Evolutionary conservation across 2,329 filamentous ascomycete genomes (phyloP).

Genomic region (Amylocarpus encephaloides): DNA sequence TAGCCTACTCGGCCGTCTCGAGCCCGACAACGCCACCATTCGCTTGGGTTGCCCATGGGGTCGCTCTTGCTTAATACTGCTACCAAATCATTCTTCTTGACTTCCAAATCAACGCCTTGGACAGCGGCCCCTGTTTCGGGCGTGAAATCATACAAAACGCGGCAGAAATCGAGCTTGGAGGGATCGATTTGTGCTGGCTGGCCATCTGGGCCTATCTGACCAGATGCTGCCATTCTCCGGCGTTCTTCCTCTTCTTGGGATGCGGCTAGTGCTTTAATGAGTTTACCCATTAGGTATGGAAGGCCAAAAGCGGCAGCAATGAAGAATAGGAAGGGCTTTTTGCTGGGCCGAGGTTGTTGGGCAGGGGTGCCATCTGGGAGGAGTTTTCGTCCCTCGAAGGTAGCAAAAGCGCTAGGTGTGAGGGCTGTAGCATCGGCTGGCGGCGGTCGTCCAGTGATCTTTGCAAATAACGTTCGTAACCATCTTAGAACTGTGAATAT

Average conservation of each 20-base stretch:
- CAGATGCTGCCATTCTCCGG: constrained; percentile 47
- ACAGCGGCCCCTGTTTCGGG: constrained; percentile 61
- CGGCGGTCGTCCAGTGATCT: constrained; percentile 82
- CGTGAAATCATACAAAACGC: constrained; percentile 87
- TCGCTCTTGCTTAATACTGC: constrained; percentile 90
- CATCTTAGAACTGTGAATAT: constrained; percentile 96
- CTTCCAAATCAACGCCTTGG: constrained; percentile 77
- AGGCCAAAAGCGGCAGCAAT: constrained; percentile 88
- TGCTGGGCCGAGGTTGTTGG: constrained; percentile 66
- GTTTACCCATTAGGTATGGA: constrained; percentile 94
- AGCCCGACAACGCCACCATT: constrained; percentile 96
- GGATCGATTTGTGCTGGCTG: constrained; percentile 63
- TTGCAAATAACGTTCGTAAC: constrained; percentile 86
- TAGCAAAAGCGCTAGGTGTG: constrained; percentile 85
- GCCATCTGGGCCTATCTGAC: constrained; percentile 44
- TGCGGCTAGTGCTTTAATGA: constrained; percentile 78
- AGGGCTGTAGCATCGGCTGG: constrained; percentile 82
- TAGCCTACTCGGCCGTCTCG: constrained; percentile 89
- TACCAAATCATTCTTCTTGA: constrained; percentile 92
- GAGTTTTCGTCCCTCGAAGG: constrained; percentile 66
- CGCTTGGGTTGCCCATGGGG: constrained; percentile 81
- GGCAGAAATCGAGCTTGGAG: constrained; percentile 91
- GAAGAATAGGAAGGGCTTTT: constrained; percentile 96
- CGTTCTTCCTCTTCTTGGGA: constrained; percentile 79
- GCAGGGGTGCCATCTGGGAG: constrained; percentile 57